Evolutionary conservation across 441 rosid species (phyloP).

Genomic region (Pelargonium cotyledonis): DNA sequence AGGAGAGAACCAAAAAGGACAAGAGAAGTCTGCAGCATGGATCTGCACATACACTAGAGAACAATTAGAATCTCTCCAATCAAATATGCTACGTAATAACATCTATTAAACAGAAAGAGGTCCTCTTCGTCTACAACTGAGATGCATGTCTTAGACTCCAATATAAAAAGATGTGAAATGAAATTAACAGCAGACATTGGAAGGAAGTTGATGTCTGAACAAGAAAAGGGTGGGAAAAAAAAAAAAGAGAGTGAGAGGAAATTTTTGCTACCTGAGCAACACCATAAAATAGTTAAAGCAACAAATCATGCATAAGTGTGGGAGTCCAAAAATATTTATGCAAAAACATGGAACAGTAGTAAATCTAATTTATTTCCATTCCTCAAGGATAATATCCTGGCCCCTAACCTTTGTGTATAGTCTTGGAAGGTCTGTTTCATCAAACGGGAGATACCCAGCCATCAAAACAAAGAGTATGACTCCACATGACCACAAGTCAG

Average conservation of each 20-base stretch:
- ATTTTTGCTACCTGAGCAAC: not conserved
- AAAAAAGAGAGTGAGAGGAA: not conserved
- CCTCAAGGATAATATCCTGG: slow-evolving; percentile 16
- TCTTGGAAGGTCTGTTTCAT: slow-evolving; percentile 70
- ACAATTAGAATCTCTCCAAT: slow-evolving; percentile 17
- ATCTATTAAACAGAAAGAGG: too few species aligned
- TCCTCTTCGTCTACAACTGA: not conserved
- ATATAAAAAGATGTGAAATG: not conserved
- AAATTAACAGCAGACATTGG: not conserved
- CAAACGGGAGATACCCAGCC: slow-evolving; percentile 89
- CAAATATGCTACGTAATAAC: not conserved
- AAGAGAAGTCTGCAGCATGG: slow-evolving; percentile 65
- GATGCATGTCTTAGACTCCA: not conserved
- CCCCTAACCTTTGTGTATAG: slow-evolving; percentile 63
- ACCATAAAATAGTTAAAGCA: not conserved
- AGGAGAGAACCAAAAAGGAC: slow-evolving; percentile 78
- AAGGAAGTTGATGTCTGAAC: not conserved
- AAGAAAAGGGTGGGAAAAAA: not conserved
- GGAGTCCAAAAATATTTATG: not conserved
- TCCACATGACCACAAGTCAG: slow-evolving; percentile 96
- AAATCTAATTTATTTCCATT: slow-evolving; percentile 9
- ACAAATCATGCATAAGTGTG: not conserved
- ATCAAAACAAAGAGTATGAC: slow-evolving; percentile 77
- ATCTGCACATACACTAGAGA: slow-evolving; percentile 42
- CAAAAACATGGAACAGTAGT: slow-evolving; percentile 2